Base-by-base conservation (phyloP, 2,329 filamentous ascomycete species). In the Ascochyta fabae region DNA sequence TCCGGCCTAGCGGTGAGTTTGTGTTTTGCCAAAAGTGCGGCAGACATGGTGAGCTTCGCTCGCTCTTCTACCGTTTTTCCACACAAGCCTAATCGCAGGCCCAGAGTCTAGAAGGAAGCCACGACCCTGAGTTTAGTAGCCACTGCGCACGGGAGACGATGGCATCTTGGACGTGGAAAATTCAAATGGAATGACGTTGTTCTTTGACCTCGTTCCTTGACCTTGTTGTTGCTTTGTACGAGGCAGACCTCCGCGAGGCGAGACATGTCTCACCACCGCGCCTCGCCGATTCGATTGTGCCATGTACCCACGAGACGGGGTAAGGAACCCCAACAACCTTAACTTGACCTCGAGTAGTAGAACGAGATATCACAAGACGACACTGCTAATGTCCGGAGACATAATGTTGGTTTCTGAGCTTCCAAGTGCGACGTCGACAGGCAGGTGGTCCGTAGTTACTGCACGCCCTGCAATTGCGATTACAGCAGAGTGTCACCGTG, bases 311-410 rank as follows among this genome's bases (percentile, higher is more conserved):
- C 22, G 33, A 51, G 53, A 27, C 43, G 53, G 48, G 45, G 48
- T 51, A 58, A 27, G 56, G 51, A 48, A 48, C 44, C 56, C 57
- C 24, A 42, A 40, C 41, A 67, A 67, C 63, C 57, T 65, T 67
- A 67, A 66, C 58, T 42, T 8, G 36, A 67, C 64, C 33, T 13
- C 24, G 19, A 19, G 19, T 3, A 19, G 19, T 19, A 19, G 19
- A 19, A 19, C 19, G 2, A 19, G 19, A 3, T 19, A 19, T 1
- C 19, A 19, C 19, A 19, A 19, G 19, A 19, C 19, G 19, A 19
- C 19, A 19, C 19, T 3, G 19, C 2, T 19, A 19, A 3, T 19
- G 19, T 19, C 19, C 2, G 19, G 19, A 19, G 2, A 19, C 19
- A 2, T 19, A 3, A 19, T 3, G 19, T 19, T 19, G 2, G 19